A percentile compares a stretch with the other conserved stretches of the same genome.
phyloP scores from a whole-genome alignment of 495 filamentous ascomycete genomes.

The Aspergillus sparsus region DNA sequence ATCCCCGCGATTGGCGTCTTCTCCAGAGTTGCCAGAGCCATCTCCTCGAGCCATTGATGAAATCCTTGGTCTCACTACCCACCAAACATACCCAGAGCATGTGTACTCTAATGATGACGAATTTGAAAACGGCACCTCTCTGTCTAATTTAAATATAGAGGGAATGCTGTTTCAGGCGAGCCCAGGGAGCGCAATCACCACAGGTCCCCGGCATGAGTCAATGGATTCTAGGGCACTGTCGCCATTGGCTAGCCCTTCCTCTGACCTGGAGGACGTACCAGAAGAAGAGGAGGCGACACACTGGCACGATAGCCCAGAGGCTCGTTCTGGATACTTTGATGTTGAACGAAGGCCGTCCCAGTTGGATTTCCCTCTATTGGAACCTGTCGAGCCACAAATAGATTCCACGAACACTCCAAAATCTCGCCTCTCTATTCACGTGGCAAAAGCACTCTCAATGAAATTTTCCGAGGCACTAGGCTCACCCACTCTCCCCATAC shows the following conservation, averaged over 20 bases:
- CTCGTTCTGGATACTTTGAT: constrained; percentile 18
- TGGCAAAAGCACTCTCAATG: constrained; percentile 37
- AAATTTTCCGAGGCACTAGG: constrained; percentile 45
- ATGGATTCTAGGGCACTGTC: constrained; percentile 47
- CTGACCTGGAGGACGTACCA: constrained; percentile 65
- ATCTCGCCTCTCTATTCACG: constrained; percentile 34
- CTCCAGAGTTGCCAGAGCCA: constrained; percentile 40
- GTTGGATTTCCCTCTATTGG: constrained; percentile 14
- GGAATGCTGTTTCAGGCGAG: constrained; percentile 26
- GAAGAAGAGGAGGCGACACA: constrained; percentile 64
- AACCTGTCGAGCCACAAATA: constrained; percentile 9
- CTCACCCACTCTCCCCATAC: constrained; percentile 42
- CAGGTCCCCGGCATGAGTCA: constrained; percentile 48
- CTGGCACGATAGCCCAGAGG: constrained; percentile 34
- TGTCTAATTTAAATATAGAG: constrained; percentile 24
- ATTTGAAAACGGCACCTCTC: constrained; percentile 15
- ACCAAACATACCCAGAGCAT: constrained; percentile 36
- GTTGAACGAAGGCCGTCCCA: constrained; percentile 27
- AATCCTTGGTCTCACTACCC: constrained; percentile 39
- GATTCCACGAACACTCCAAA: constrained; percentile 22
- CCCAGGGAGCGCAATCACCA: constrained; percentile 42
- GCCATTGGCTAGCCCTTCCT: constrained; percentile 35
- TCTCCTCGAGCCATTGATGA: constrained; percentile 48
- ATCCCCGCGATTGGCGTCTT: constrained; percentile 34
- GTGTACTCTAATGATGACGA: constrained; percentile 36